Conservation (phyloP, 2,329 filamentous ascomycete species). For the Fusarium proliferatum region DNA sequence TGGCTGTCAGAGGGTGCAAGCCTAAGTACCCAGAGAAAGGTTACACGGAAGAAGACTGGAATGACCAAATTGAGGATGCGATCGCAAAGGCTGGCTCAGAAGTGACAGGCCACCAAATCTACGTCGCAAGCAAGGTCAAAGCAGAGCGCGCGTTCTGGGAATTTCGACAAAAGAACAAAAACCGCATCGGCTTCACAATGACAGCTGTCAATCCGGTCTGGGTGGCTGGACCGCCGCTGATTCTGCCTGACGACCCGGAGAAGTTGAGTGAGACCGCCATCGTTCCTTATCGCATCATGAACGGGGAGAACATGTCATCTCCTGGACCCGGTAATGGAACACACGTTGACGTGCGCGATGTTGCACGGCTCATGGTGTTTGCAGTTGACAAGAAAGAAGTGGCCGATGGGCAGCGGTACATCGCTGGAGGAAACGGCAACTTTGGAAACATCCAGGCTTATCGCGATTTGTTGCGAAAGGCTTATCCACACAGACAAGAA, state of each 20-base stretch:
- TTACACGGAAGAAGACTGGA: constrained; percentile 21
- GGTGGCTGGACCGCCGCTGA: constrained; percentile 10
- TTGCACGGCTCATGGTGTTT: constrained; percentile 13
- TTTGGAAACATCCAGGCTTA: constrained; percentile 22
- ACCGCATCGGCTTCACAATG: not conserved
- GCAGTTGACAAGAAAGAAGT: constrained; percentile 1
- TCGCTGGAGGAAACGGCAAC: not conserved
- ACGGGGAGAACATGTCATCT: constrained; percentile 1
- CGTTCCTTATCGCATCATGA: constrained; percentile 16
- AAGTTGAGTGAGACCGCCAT: constrained; percentile 26
- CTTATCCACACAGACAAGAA: not conserved
- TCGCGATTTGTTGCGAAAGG: constrained; percentile 9
- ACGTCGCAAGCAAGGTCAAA: constrained; percentile 18
- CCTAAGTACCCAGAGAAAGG: not conserved
- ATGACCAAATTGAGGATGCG: constrained; percentile 15
- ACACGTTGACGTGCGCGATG: constrained; percentile 21
- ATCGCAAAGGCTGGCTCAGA: not conserved
- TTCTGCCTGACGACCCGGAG: constrained; percentile 7
- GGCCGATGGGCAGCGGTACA: constrained; percentile 15
- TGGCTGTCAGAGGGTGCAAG: not conserved
- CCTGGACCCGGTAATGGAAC: constrained; percentile 14
- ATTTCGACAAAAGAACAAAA: not conserved
- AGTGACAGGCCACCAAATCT: constrained; percentile 16
- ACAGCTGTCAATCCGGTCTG: constrained; percentile 20
- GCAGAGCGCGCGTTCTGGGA: constrained; percentile 26